Evolutionary conservation across 306 rosid species (phyloP).

Genomic region (Prunus davidiana): DNA sequence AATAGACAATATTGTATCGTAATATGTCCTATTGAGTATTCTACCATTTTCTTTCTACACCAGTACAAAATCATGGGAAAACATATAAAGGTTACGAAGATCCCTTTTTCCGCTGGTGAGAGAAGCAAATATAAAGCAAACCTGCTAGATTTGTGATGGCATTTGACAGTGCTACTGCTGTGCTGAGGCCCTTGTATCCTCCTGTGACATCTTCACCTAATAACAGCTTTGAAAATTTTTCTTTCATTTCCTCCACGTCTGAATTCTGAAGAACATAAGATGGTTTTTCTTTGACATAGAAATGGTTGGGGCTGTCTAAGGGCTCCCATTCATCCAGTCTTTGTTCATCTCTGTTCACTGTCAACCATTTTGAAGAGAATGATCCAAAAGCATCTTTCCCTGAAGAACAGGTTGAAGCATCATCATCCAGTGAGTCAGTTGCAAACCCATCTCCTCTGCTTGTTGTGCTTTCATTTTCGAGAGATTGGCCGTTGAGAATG

Average conservation of each 20-base stretch:
- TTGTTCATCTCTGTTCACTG: constrained; percentile 55
- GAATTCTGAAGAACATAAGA: constrained; percentile 45
- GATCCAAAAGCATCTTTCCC: constrained; percentile 83
- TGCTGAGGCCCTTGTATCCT: constrained; percentile 66
- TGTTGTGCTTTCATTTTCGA: constrained; percentile 72
- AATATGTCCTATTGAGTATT: not conserved
- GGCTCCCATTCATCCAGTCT: constrained; percentile 71
- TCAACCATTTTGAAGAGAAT: constrained; percentile 74
- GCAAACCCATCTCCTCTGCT: constrained; percentile 78
- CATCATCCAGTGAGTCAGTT: constrained; percentile 79
- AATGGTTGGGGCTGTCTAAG: constrained; percentile 50
- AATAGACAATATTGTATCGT: not conserved
- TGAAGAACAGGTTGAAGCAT: constrained; percentile 72
- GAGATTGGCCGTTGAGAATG: constrained; percentile 59
- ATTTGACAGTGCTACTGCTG: constrained; percentile 84
- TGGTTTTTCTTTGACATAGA: constrained; percentile 61
- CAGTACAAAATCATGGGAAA: not conserved
- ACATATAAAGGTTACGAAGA: not conserved
- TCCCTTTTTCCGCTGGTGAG: not conserved
- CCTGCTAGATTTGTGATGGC: constrained; percentile 81
- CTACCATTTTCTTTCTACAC: not conserved
- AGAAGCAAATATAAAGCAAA: constrained; percentile 17
- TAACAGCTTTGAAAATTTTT: constrained; percentile 72
- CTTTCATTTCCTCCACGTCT: constrained; percentile 81
- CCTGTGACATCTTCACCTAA: constrained; percentile 92